These are phyloP conservation scores for Avena eriantha DNA, from an alignment of 176 grass and related monocot genomes.

Conservation along the genomic window DNA sequence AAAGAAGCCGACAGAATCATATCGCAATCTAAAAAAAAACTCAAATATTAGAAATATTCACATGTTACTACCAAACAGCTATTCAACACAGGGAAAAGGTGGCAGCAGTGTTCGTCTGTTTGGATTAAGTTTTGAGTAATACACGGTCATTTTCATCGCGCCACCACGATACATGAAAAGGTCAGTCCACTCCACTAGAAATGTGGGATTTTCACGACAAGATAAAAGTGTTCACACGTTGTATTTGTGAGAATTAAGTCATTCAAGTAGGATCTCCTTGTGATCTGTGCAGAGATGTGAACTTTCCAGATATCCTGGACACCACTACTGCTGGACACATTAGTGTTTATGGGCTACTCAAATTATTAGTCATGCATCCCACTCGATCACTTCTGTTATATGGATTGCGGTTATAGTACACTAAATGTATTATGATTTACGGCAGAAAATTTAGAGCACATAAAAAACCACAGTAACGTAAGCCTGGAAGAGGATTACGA, in stretches of 20 bases:
- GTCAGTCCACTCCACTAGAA: background rate
- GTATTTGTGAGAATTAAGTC: background rate
- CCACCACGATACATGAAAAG: conserved; percentile 7
- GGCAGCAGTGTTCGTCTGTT: background rate
- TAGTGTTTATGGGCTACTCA: background rate
- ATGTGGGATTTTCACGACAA: conserved; percentile 7
- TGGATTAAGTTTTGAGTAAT: background rate
- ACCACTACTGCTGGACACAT: background rate
- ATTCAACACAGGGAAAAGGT: background rate
- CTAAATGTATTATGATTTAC: background rate
- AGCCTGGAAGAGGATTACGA: background rate
- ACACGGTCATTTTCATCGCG: background rate
- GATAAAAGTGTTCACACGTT: background rate
- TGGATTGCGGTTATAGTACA: background rate
- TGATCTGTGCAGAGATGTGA: background rate
- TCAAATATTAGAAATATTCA: conserved; percentile 8
- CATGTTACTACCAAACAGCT: background rate
- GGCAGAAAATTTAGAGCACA: background rate
- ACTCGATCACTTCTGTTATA: background rate
- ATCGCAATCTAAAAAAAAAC: conserved; percentile 20
- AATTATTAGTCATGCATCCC: conserved; percentile 20
- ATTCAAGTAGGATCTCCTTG: background rate
- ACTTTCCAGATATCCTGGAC: background rate
- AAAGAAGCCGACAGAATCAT: background rate
- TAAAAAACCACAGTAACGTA: background rate